Evolutionary conservation across 768 basidiomycete species (phyloP).

Genomic region (Amanita polypyramis): DNA sequence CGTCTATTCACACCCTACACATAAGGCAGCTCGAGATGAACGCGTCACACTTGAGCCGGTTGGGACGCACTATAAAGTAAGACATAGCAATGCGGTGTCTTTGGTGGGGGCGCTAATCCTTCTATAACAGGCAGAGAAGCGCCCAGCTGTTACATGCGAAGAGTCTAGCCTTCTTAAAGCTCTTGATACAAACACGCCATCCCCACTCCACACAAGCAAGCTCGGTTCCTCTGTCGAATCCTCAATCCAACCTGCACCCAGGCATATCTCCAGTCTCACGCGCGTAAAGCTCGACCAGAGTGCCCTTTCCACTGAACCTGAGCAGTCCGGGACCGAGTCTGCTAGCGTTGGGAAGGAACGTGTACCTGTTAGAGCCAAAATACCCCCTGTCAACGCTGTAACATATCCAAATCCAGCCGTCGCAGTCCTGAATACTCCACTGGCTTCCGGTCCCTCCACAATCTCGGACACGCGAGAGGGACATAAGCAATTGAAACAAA

Average conservation of each 20-base stretch:
- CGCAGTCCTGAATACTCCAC: background rate
- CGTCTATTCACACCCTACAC: conserved; percentile 19
- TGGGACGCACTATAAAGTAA: conserved; percentile 5
- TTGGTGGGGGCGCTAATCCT: conserved; percentile 3
- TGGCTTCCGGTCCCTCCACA: background rate
- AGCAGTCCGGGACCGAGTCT: background rate
- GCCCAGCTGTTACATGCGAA: background rate
- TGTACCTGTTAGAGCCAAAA: background rate
- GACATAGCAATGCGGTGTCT: conserved; percentile 1
- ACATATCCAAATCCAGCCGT: background rate
- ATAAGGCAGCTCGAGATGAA: conserved; percentile 14
- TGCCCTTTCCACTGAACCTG: background rate
- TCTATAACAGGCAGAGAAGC: conserved; percentile 1
- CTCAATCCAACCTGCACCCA: background rate
- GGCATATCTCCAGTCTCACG: conserved; percentile 3
- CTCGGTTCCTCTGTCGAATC: background rate
- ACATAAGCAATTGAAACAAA: background rate
- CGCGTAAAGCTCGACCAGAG: background rate
- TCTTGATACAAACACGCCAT: conserved; percentile 8
- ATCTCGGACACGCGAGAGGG: background rate
- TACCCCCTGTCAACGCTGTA: background rate
- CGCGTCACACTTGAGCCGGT: conserved; percentile 15
- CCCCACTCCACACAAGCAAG: conserved; percentile 2
- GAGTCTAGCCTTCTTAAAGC: conserved; percentile 6
- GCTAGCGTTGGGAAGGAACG: background rate